Evolutionary conservation across 139 green algal genomes (phyloP).

Genomic region (Pseudopediastrum boryanum): DNA sequence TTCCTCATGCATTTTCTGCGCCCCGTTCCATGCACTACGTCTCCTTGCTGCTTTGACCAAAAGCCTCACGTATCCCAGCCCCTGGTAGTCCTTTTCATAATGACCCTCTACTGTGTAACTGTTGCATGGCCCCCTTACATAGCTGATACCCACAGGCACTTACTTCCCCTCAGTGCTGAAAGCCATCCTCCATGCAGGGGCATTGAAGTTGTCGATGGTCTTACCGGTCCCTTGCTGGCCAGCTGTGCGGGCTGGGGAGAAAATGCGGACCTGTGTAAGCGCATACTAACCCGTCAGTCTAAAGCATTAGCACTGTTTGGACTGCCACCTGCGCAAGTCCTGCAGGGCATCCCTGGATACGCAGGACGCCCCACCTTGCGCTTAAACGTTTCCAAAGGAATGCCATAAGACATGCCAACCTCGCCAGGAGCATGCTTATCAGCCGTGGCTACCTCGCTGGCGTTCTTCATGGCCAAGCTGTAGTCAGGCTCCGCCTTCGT

Average conservation of each 20-base stretch:
- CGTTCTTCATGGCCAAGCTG: slow-evolving; percentile 42
- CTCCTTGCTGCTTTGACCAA: no score
- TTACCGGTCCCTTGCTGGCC: slow-evolving; percentile 73
- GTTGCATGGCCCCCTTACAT: no score
- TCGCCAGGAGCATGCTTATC: slow-evolving; percentile 42
- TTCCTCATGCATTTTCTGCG: no score
- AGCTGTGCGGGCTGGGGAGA: slow-evolving; percentile 61
- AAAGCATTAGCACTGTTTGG: neutral
- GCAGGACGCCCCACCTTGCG: slow-evolving; percentile 55
- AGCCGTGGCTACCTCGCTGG: slow-evolving; percentile 24
- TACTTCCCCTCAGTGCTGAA: slow-evolving; percentile 73
- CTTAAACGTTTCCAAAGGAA: slow-evolving; percentile 64
- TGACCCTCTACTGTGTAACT: no score
- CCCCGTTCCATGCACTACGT: no score
- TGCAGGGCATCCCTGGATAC: neutral
- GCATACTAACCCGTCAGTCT: neutral
- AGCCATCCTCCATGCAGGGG: slow-evolving; percentile 77
- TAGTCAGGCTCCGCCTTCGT: slow-evolving; percentile 48
- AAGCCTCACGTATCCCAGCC: no score
- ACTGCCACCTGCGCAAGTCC: neutral
- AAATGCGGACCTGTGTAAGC: slow-evolving; percentile 73
- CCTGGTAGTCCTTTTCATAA: no score
- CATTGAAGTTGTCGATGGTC: slow-evolving; percentile 48
- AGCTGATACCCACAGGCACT: no score
- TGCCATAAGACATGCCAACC: slow-evolving; percentile 52